Percentiles rank a stretch among this genome's conserved stretches.
Conservation (phyloP, 495 filamentous ascomycete species). For the Terfezia claveryi region DNA sequence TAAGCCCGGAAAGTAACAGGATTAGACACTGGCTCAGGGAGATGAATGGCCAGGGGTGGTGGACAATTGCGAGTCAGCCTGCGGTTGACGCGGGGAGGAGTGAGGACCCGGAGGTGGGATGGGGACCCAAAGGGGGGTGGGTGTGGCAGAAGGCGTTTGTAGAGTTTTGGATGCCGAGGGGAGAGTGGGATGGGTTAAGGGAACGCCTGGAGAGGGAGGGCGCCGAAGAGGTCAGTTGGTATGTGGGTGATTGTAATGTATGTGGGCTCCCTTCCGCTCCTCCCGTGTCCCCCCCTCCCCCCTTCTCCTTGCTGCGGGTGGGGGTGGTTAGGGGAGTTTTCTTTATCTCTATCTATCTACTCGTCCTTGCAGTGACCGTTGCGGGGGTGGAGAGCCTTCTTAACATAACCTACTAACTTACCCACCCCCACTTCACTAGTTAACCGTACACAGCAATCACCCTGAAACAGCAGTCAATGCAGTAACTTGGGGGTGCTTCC, state of each 20-base stretch:
- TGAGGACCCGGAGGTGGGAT: constrained; percentile 64
- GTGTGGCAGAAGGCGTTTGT: constrained; percentile 98
- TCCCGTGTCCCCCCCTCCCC: too few relatives aligned
- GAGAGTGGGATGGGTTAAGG: constrained; percentile 45
- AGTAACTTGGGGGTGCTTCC: constrained; percentile 92
- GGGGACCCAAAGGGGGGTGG: constrained; percentile 81
- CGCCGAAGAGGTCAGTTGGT: constrained; percentile 44
- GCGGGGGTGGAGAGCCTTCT: neutral
- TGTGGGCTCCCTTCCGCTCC: neutral
- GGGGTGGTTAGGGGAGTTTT: too few relatives aligned
- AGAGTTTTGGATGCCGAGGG: constrained; percentile 64
- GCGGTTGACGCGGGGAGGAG: constrained; percentile 68
- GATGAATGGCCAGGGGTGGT: constrained; percentile 72
- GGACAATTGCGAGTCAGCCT: constrained; percentile 92
- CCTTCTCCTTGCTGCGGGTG: too few relatives aligned
- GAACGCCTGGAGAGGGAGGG: constrained; percentile 34
- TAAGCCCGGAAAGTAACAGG: constrained; percentile 60
- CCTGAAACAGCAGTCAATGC: constrained; percentile 56
- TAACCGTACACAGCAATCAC: neutral
- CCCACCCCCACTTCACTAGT: neutral
- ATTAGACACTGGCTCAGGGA: constrained; percentile 52
- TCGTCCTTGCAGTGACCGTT: neutral
- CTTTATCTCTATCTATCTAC: neutral
- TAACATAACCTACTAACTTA: neutral
- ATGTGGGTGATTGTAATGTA: constrained; percentile 43